phyloP scores from a whole-genome alignment of 2,329 filamentous ascomycete genomes.

The Tolypocladium nubicola region DNA sequence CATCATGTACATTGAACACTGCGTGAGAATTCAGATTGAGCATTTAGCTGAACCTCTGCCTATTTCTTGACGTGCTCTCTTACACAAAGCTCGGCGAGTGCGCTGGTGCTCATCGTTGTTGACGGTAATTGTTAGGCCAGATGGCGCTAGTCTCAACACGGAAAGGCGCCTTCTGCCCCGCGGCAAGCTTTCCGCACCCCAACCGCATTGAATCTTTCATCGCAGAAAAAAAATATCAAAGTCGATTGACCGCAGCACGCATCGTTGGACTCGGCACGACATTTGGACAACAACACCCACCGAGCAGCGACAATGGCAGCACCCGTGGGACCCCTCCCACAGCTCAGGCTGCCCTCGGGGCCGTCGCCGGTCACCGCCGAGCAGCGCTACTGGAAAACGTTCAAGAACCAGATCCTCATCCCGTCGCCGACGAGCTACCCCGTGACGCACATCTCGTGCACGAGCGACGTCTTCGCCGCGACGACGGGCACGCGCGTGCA shows the following conservation, averaged over 20 bases:
- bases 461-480: conserved; percentile 72
- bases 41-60: not conserved
- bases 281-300: conserved; percentile 8
- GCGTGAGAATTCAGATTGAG: not conserved
- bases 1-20: not conserved
- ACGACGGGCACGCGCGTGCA: conserved; percentile 92
- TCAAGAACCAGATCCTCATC: conserved; percentile 83
- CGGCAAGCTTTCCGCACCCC: conserved; percentile 5
- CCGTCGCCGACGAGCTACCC: conserved; percentile 84
- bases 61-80: not conserved
- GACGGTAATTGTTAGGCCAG: no score
- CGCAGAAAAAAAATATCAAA: conserved; percentile 19
- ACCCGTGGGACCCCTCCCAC: conserved; percentile 69
- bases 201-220: conserved; percentile 16
- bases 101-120: not conserved
- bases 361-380: conserved; percentile 80
- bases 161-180: not conserved
- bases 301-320: conserved; percentile 50
- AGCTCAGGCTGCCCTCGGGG: conserved; percentile 72
- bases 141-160: conserved; percentile 1
- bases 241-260: conserved; percentile 5
- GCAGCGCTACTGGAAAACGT: conserved; percentile 92
- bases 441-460: conserved; percentile 80
- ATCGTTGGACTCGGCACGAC: not conserved
- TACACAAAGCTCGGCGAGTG: not conserved